Percentiles rank a stretch among this genome's conserved stretches.
phyloP scores from a whole-genome alignment of 164 flowering plant genomes.

The Taxillus chinensis region DNA sequence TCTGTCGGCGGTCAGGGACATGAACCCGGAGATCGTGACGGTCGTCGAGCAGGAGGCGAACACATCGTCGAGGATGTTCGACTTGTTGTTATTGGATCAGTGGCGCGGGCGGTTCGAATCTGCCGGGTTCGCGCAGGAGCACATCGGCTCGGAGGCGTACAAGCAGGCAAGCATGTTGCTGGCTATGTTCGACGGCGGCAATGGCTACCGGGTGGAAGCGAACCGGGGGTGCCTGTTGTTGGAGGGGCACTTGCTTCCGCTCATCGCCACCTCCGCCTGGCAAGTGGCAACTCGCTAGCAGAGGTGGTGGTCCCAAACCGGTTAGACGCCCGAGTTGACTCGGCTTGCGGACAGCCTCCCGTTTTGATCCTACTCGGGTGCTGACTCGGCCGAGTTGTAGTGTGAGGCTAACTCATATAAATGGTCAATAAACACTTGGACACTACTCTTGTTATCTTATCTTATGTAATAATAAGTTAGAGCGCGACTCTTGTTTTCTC shows the following conservation, averaged over 20 bases:
- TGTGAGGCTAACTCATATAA: too few relatives aligned
- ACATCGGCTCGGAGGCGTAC: constrained; percentile 71
- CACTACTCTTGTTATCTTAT: too few relatives aligned
- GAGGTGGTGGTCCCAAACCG: not conserved
- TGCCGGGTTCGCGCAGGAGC: constrained; percentile 59
- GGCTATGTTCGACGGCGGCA: constrained; percentile 57
- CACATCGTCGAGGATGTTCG: constrained; percentile 75
- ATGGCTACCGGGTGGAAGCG: constrained; percentile 75
- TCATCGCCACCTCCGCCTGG: constrained; percentile 82
- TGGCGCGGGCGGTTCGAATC: constrained; percentile 47
- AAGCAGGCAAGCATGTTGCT: constrained; percentile 75
- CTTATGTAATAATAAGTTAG: too few relatives aligned
- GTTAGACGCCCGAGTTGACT: too few relatives aligned
- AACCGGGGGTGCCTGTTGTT: constrained; percentile 62
- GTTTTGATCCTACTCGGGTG: too few relatives aligned
- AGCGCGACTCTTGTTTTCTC: too few relatives aligned
- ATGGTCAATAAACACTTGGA: too few relatives aligned
- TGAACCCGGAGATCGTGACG: constrained; percentile 58
- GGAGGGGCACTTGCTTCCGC: constrained; percentile 80
- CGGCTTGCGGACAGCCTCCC: too few relatives aligned
- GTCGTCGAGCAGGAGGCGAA: constrained; percentile 71
- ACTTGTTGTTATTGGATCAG: constrained; percentile 53
- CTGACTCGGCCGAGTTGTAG: too few relatives aligned
- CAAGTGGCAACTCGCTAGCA: constrained; percentile 15
- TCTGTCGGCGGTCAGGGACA: constrained; percentile 29